Evolutionary conservation across 768 basidiomycete genomes (phyloP), one percentile per base, ranked within the genome.

Genomic region (Tylopilus intermedius): DNA sequence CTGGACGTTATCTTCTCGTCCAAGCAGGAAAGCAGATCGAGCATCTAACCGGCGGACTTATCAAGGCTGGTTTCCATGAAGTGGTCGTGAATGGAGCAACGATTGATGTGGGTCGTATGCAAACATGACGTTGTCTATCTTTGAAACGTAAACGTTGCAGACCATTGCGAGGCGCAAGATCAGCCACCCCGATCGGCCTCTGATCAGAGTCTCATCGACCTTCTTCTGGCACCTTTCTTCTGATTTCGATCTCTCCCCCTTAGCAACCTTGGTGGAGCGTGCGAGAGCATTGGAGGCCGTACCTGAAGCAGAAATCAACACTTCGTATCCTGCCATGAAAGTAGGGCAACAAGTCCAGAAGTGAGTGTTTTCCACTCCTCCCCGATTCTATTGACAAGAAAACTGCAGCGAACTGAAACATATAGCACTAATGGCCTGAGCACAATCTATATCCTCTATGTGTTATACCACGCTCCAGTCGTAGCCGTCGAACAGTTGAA

Each of bases 11-110:
- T 64, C 78, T 98, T 32, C 80, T 98, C 13, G 91, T 98, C 1
- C 94, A 98, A 69, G 94, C 94, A 2, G 94, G 94, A 38, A 95
- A 94, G 69, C 94, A 98, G 66, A 79, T 98, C 10, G 94, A 96
- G 65, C 90, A 91, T 68, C 73, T 93, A 40, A 83, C 78, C 22
- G 88, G 86, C 14, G 88, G 94, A 0, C 71, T 94, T 27, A 83
- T 98, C 65, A 89, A 89, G 62, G 94, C 94, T 11, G 94, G 94
- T 4, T 95, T 80, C 65, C 94, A 98, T 60, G 94, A 98, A 62
- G 94, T 98, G 5, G 90, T 92, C 6, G 92, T 94, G 38, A 96
- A 90, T 50, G 79, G 83, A 21, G 79, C 77, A 15, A 95, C 94
- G 0, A 41, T 94, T 15, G 73, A 78, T 56, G 91, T 90, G 54